These are phyloP conservation scores for Hemileccinum rubropunctum DNA, from an alignment of 768 basidiomycete genomes.

Conservation along the genomic window DNA sequence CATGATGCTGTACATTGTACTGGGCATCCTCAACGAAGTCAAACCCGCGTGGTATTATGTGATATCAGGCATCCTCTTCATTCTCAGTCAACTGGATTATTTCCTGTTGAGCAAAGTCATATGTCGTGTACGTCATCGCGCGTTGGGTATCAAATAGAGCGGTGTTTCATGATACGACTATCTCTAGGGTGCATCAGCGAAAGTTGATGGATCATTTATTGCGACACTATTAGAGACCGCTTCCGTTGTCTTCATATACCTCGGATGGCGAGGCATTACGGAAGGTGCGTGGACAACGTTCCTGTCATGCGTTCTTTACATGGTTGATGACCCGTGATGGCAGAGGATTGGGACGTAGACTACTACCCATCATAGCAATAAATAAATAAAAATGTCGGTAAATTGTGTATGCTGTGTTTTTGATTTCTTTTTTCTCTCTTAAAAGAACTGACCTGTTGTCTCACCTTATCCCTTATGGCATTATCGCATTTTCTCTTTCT, in stretches of 20 bases:
- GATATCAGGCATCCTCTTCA: slow-evolving; percentile 71
- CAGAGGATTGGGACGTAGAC: slow-evolving; percentile 53
- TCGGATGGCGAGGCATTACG: slow-evolving; percentile 87
- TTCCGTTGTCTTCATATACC: slow-evolving; percentile 61
- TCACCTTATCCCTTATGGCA: not conserved
- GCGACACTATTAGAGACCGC: slow-evolving; percentile 83
- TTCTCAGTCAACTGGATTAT: slow-evolving; percentile 78
- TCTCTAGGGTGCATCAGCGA: slow-evolving; percentile 56
- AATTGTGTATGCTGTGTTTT: slow-evolving; percentile 14
- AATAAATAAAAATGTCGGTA: not conserved
- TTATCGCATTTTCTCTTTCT: not conserved
- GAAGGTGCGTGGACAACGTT: slow-evolving; percentile 57
- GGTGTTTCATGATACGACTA: slow-evolving; percentile 9
- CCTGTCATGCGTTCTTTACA: not conserved
- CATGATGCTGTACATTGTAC: slow-evolving; percentile 80
- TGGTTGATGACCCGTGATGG: slow-evolving; percentile 1
- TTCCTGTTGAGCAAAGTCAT: slow-evolving; percentile 78
- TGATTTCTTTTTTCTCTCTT: not conserved
- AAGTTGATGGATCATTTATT: slow-evolving; percentile 85
- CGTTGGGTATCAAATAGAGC: not conserved
- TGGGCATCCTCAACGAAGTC: slow-evolving; percentile 71
- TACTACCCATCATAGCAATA: slow-evolving; percentile 43
- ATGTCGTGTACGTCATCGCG: slow-evolving; percentile 51
- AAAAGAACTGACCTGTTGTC: slow-evolving; percentile 9
- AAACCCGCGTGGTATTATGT: slow-evolving; percentile 80